Conservation (phyloP, 257 asterid genomes). For the Rhazya stricta region DNA sequence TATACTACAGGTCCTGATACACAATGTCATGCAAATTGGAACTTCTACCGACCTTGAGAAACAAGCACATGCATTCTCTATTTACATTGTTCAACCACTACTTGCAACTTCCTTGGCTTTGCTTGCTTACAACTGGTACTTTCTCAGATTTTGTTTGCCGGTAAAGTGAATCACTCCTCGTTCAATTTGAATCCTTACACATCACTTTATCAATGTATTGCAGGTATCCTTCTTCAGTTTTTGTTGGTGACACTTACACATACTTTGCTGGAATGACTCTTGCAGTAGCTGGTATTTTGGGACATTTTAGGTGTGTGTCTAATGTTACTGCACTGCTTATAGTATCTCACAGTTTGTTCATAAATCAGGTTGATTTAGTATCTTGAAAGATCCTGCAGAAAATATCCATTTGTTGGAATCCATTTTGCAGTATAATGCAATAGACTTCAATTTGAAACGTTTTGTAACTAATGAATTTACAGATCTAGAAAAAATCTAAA, state of each 20-base stretch:
- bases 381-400: not conserved
- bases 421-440: not conserved
- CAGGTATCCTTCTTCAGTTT: slow-evolving; percentile 89
- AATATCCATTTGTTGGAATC: not conserved
- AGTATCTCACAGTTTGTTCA: not conserved
- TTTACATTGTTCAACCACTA: slow-evolving; percentile 83
- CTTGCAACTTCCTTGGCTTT: slow-evolving; percentile 91
- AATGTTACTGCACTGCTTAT: not conserved
- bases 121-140: slow-evolving; percentile 86
- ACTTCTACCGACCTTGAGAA: slow-evolving; percentile 62
- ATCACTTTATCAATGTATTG: slow-evolving; percentile 12
- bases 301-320: slow-evolving; percentile 64
- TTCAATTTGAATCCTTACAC: not conserved
- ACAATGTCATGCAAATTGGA: slow-evolving; percentile 88
- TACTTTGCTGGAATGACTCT: slow-evolving; percentile 93
- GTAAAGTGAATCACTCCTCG: slow-evolving; percentile 1
- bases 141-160: slow-evolving; percentile 14
- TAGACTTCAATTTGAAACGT: not conserved
- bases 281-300: slow-evolving; percentile 89
- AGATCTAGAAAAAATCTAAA: not conserved
- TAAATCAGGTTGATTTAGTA: not conserved
- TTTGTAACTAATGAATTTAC: not conserved
- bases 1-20: slow-evolving; percentile 62
- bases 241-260: slow-evolving; percentile 80
- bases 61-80: slow-evolving; percentile 92